These are phyloP conservation scores for Ustilago vetiveriae DNA, from an alignment of 1,284 basidiomycete species.

Conservation along the genomic window DNA sequence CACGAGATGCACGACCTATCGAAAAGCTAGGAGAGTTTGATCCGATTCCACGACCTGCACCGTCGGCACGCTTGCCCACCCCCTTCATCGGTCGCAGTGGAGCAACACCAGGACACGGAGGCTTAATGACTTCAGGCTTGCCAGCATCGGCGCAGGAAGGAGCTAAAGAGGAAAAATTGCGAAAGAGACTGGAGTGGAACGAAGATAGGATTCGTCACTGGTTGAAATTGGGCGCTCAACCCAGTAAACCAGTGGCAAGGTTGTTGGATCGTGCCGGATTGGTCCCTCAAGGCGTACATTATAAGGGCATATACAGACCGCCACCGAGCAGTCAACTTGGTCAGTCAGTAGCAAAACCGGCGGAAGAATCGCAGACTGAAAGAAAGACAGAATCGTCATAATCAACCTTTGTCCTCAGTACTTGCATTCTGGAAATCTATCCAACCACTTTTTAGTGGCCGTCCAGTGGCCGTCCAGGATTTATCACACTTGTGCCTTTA, in stretches of 20 bases:
- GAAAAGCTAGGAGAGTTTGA: constrained; percentile 90
- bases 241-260: constrained; percentile 80
- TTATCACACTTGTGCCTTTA: no score
- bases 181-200: constrained; percentile 88
- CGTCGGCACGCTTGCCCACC: constrained; percentile 8
- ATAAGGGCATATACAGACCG: constrained; percentile 56
- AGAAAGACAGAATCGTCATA: neutral
- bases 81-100: constrained; percentile 11
- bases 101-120: constrained; percentile 36
- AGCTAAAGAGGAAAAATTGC: constrained; percentile 49
- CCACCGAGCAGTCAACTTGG: constrained; percentile 6
- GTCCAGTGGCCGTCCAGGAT: no score
- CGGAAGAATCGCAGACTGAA: neutral
- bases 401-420: no score
- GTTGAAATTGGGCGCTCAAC: constrained; percentile 84
- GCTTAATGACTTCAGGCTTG: constrained; percentile 54
- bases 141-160: neutral
- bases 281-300: constrained; percentile 51
- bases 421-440: no score
- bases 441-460: no score
- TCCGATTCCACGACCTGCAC: constrained; percentile 70
- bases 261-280: constrained; percentile 74
- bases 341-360: neutral
- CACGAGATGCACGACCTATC: constrained; percentile 86
- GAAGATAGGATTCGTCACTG: constrained; percentile 88